Evolutionary conservation across 116 monocot species (phyloP).

Genomic region (Cymodocea nodosa): DNA sequence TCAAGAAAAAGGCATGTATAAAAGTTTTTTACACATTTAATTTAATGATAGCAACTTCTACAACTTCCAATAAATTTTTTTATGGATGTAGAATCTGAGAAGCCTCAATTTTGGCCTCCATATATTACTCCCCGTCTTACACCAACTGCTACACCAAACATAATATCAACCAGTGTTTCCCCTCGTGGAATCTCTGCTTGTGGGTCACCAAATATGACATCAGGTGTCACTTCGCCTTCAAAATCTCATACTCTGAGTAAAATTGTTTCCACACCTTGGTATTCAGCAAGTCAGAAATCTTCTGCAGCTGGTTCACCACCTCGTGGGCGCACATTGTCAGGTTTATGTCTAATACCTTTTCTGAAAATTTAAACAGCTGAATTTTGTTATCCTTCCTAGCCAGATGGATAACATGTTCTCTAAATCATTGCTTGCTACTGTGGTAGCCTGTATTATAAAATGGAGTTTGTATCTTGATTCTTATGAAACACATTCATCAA

Average conservation of each 20-base stretch:
- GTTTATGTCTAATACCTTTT: constrained; percentile 6
- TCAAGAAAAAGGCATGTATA: constrained; percentile 27
- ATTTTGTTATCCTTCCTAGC: not conserved
- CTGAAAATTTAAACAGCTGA: not conserved
- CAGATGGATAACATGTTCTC: too few species aligned
- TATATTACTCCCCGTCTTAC: constrained; percentile 53
- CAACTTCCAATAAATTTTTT: not conserved
- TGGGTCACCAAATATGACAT: constrained; percentile 45
- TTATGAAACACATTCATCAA: not conserved
- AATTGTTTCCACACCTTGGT: constrained; percentile 69
- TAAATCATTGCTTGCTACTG: too few species aligned
- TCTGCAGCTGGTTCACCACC: constrained; percentile 82
- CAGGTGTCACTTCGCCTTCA: constrained; percentile 60
- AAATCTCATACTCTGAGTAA: constrained; percentile 34
- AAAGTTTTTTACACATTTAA: not conserved
- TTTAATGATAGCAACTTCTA: not conserved
- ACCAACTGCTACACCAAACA: constrained; percentile 49
- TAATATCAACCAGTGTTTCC: constrained; percentile 34
- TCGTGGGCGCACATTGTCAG: constrained; percentile 32
- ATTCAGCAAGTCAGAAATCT: constrained; percentile 69
- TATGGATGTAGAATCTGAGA: constrained; percentile 16
- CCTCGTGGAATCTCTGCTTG: constrained; percentile 38
- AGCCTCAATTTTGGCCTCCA: constrained; percentile 32
- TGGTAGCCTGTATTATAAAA: too few species aligned
- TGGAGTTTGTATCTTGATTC: too few species aligned